Conservation (phyloP, 169 alveolate species). For the Plasmodium cynomolgi region DNA sequence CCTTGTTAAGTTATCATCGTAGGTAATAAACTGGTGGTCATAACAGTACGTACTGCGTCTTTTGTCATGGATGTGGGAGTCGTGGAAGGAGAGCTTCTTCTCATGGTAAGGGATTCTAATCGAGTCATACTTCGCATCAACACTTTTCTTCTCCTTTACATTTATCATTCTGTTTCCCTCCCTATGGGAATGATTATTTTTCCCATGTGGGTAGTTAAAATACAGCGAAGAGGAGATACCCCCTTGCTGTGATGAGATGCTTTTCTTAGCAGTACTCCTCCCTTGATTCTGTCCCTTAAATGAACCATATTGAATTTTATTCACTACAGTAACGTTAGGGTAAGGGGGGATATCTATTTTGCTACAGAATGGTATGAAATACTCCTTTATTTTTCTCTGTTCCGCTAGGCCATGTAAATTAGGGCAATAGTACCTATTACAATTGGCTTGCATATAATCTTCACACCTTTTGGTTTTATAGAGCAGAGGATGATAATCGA, state of each 20-base stretch:
- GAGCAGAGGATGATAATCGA: slow-evolving; percentile 87
- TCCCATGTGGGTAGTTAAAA: neutral
- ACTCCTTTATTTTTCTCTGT: slow-evolving; percentile 82
- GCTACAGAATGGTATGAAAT: slow-evolving; percentile 81
- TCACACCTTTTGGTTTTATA: slow-evolving; percentile 86
- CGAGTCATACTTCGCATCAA: slow-evolving; percentile 9
- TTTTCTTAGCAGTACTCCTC: neutral
- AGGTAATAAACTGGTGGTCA: neutral
- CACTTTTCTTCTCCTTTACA: neutral
- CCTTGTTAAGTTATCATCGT: slow-evolving; percentile 4
- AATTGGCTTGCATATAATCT: slow-evolving; percentile 83
- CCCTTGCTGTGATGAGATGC: neutral
- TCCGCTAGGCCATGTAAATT: slow-evolving; percentile 90
- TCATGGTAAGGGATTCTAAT: slow-evolving; percentile 9
- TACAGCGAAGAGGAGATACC: neutral
- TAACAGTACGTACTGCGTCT: neutral
- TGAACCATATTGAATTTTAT: slow-evolving; percentile 77
- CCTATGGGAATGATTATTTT: neutral
- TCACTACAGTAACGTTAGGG: slow-evolving; percentile 86
- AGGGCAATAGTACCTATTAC: slow-evolving; percentile 89
- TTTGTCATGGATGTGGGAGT: neutral
- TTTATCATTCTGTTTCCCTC: neutral
- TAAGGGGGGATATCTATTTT: slow-evolving; percentile 82
- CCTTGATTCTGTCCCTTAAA: slow-evolving; percentile 60
- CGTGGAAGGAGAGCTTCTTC: neutral